Conservation (phyloP, 257 asterid species). For the Nicotiana tabacum region DNA sequence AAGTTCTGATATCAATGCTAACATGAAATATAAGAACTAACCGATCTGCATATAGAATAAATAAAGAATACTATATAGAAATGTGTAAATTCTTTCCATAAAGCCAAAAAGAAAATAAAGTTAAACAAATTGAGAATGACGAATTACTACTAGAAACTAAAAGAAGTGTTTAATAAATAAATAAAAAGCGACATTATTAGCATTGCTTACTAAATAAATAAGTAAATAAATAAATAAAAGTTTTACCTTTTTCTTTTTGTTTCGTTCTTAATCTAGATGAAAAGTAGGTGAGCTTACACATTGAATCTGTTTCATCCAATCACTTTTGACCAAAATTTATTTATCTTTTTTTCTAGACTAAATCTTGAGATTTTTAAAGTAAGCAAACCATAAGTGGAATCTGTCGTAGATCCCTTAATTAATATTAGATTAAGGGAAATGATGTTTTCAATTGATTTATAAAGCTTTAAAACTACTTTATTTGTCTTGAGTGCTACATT, state of each 20-base stretch:
- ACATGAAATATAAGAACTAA: too few relatives aligned
- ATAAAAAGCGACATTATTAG: background rate
- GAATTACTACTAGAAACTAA: background rate
- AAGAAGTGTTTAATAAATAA: background rate
- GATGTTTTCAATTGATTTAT: conserved; percentile 25
- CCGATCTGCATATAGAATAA: too few relatives aligned
- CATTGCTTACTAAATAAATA: background rate
- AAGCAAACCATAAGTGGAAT: conserved; percentile 25
- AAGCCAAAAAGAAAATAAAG: too few relatives aligned
- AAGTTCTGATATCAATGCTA: too few relatives aligned
- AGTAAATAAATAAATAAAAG: background rate
- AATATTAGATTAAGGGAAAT: conserved; percentile 18
- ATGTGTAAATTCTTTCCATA: too few relatives aligned
- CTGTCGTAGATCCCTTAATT: conserved; percentile 10
- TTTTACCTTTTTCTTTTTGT: background rate
- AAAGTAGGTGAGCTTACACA: background rate
- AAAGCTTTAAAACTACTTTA: conserved; percentile 29
- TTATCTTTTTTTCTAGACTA: conserved; percentile 6
- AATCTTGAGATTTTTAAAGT: conserved; percentile 9
- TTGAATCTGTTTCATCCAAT: background rate
- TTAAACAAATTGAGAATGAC: background rate
- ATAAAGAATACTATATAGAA: too few relatives aligned
- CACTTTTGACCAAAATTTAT: background rate
- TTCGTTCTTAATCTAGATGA: background rate
- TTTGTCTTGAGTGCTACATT: background rate